phyloP scores from a whole-genome alignment of 306 rosid genomes.

The Senna siamea region DNA sequence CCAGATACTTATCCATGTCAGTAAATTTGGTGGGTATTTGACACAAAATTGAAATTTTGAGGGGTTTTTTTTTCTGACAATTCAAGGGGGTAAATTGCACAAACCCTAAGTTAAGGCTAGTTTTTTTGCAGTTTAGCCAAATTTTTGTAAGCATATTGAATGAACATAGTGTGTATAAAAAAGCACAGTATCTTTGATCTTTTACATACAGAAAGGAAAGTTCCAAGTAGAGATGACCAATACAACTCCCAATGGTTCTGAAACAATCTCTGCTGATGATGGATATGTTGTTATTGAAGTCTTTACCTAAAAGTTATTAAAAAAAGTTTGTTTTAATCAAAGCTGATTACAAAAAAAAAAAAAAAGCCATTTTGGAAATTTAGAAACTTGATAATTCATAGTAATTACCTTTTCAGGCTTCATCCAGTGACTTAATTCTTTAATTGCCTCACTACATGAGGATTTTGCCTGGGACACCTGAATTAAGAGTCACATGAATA shows the following conservation, averaged over 20 bases:
- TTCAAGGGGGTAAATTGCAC: no score
- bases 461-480: constrained; percentile 67
- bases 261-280: constrained; percentile 82
- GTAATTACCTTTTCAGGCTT: constrained; percentile 65
- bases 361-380: constrained; percentile 6
- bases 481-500: constrained; percentile 19
- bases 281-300: constrained; percentile 77
- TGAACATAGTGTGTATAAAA: constrained; percentile 14
- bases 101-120: no score
- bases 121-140: no score
- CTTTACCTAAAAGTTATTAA: constrained; percentile 55
- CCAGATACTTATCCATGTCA: no score
- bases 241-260: constrained; percentile 93
- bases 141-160: no score
- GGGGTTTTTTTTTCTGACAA: no score
- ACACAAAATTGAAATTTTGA: no score
- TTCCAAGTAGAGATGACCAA: constrained; percentile 93
- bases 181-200: background rate
- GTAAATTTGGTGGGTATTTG: no score
- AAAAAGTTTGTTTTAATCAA: constrained; percentile 8
- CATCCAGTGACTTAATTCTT: constrained; percentile 74
- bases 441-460: constrained; percentile 63
- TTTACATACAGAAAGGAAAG: constrained; percentile 74
- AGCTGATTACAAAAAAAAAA: background rate
- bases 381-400: background rate